Conservation (phyloP, 2,329 filamentous ascomycete genomes). For the Calonectria pseudoreteaudii region DNA sequence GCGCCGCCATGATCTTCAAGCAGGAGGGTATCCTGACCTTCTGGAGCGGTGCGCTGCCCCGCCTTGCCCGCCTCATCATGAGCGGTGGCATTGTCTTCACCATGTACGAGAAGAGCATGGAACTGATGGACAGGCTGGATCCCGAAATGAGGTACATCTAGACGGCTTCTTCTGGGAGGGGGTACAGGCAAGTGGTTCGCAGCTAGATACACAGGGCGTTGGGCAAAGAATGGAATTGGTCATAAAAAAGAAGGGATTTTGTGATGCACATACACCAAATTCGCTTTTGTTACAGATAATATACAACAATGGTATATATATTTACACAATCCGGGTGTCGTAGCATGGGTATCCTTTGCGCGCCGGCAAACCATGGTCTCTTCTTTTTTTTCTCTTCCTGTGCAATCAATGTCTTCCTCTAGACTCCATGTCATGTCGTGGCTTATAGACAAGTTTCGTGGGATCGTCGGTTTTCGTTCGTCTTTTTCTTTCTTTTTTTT, state of each 20-base stretch:
- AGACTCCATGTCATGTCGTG: not conserved
- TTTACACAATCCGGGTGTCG: slow-evolving; percentile 22
- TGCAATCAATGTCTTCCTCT: not conserved
- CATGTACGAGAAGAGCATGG: slow-evolving; percentile 98
- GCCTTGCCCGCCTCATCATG: slow-evolving; percentile 85
- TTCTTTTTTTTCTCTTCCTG: not conserved
- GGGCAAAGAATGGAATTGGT: slow-evolving; percentile 15
- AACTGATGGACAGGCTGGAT: slow-evolving; percentile 82
- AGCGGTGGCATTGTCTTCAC: slow-evolving; percentile 98
- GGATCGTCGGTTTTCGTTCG: not conserved
- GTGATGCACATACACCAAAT: slow-evolving; percentile 22
- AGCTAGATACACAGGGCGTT: slow-evolving; percentile 22
- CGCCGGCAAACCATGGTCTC: slow-evolving; percentile 26
- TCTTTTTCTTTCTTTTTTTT: not conserved
- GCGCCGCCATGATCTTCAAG: slow-evolving; percentile 84
- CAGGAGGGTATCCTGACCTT: slow-evolving; percentile 91
- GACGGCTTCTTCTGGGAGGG: not conserved
- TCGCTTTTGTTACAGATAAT: slow-evolving; percentile 42
- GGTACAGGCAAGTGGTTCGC: not conserved
- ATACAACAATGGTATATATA: slow-evolving; percentile 43
- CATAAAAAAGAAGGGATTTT: slow-evolving; percentile 4
- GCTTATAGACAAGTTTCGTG: not conserved
- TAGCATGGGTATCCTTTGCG: slow-evolving; percentile 35
- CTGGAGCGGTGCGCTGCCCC: slow-evolving; percentile 92
- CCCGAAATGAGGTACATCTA: slow-evolving; percentile 87